These are phyloP conservation scores for Castanea mollissima DNA, from an alignment of 306 rosid species.

Conservation along the genomic window DNA sequence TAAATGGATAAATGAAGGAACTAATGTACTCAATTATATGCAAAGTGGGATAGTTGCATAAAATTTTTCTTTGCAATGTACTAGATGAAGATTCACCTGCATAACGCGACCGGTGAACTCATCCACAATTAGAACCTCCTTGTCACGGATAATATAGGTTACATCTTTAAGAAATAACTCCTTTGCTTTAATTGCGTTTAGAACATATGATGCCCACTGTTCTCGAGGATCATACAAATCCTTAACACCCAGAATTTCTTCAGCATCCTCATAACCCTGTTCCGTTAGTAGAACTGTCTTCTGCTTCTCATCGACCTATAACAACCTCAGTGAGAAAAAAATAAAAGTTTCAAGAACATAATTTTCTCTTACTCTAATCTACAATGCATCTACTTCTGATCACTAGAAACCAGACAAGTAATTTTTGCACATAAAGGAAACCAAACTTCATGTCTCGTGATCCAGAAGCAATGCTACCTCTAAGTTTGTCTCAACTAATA, in stretches of 20 bases:
- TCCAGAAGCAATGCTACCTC: neutral
- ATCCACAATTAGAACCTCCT: conserved; percentile 90
- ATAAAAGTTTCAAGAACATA: neutral
- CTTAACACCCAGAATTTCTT: conserved; percentile 84
- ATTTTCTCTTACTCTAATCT: conserved; percentile 8
- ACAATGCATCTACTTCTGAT: conserved; percentile 3
- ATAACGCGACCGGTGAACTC: conserved; percentile 99
- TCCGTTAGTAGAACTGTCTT: conserved; percentile 83
- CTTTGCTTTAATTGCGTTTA: conserved; percentile 93
- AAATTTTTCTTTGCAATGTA: neutral
- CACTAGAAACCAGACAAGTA: conserved; percentile 9
- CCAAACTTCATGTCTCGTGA: neutral
- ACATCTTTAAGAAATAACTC: conserved; percentile 94
- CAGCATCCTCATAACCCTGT: conserved; percentile 98
- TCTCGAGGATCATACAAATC: conserved; percentile 95
- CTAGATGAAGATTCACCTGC: conserved; percentile 59
- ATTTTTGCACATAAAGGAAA: neutral
- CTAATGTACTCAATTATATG: neutral
- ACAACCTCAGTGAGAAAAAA: conserved; percentile 14
- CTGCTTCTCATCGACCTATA: conserved; percentile 91
- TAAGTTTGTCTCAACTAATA: neutral
- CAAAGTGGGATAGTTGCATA: neutral
- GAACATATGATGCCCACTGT: conserved; percentile 94
- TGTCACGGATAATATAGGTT: conserved; percentile 88
- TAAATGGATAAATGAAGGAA: neutral